These are phyloP conservation scores for Clitopilus hobsonii DNA, from an alignment of 768 basidiomycete genomes.

Conservation along the genomic window DNA sequence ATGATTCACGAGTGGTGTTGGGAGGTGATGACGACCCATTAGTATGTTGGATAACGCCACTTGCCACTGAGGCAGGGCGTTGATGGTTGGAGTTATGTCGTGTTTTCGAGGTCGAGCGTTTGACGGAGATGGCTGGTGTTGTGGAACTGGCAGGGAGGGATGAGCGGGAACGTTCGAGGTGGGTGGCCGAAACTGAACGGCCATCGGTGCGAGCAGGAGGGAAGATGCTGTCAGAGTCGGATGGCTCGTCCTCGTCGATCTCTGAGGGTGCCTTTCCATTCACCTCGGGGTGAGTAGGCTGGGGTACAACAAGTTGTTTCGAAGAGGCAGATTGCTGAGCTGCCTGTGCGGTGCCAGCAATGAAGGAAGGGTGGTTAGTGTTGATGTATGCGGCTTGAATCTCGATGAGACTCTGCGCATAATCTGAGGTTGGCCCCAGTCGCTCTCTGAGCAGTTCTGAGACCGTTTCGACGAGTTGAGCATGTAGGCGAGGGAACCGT, in stretches of 20 bases:
- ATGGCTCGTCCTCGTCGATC: conserved; percentile 60
- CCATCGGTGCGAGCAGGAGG: conserved; percentile 38
- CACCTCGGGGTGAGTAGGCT: conserved; percentile 64
- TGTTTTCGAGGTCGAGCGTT: conserved; percentile 32
- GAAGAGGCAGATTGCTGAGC: conserved; percentile 46
- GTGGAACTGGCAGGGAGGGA: conserved; percentile 28
- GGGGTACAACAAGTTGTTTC: conserved; percentile 22
- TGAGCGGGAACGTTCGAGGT: conserved; percentile 70
- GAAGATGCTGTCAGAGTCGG: conserved; percentile 54
- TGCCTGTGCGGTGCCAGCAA: conserved; percentile 68
- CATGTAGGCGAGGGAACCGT: conserved; percentile 90
- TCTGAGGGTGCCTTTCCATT: conserved; percentile 43
- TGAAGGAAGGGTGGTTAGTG: conserved; percentile 96
- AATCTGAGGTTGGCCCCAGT: conserved; percentile 94
- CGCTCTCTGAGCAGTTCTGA: conserved; percentile 94
- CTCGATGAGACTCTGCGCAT: conserved; percentile 90
- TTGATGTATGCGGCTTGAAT: conserved; percentile 99
- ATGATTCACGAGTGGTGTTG: conserved; percentile 86
- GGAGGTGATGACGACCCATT: conserved; percentile 38
- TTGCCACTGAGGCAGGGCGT: conserved; percentile 28
- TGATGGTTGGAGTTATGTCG: conserved; percentile 10
- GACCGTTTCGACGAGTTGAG: conserved; percentile 94
- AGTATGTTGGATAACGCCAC: conserved; percentile 16
- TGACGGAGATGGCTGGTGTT: conserved; percentile 25
- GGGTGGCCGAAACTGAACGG: conserved; percentile 73